Evolutionary conservation across 768 basidiomycete species (phyloP).

Genomic region (Leccinum truebloodii): DNA sequence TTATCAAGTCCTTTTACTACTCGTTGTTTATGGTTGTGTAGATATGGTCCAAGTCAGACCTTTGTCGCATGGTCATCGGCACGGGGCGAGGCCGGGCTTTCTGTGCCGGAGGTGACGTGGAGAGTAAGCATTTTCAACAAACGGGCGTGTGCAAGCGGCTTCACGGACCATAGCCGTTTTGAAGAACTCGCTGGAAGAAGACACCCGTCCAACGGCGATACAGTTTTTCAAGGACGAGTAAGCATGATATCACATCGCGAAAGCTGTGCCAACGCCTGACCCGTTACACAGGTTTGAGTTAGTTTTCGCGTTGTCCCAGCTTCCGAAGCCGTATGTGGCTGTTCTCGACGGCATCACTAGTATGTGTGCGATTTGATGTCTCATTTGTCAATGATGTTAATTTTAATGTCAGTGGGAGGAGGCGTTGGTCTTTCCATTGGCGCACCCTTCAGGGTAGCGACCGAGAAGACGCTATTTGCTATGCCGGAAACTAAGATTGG

Average conservation of each 20-base stretch:
- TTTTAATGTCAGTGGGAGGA: conserved; percentile 75
- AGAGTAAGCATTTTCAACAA: conserved; percentile 51
- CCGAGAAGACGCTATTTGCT: conserved; percentile 86
- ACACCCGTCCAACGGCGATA: conserved; percentile 63
- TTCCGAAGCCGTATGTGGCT: conserved; percentile 87
- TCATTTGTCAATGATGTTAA: neutral
- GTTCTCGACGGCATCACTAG: conserved; percentile 91
- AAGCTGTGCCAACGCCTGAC: conserved; percentile 10
- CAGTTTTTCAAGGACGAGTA: conserved; percentile 91
- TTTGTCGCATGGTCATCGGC: conserved; percentile 73
- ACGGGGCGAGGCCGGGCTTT: conserved; percentile 76
- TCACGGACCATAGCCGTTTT: conserved; percentile 51
- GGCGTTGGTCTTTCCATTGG: conserved; percentile 86
- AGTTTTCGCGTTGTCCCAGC: conserved; percentile 67
- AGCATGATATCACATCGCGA: conserved; percentile 34
- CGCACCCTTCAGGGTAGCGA: conserved; percentile 90
- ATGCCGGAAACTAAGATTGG: conserved; percentile 98
- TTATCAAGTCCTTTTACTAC: neutral
- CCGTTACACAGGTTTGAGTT: conserved; percentile 65
- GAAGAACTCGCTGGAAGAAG: conserved; percentile 46
- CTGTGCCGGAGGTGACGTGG: conserved; percentile 95
- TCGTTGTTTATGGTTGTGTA: conserved; percentile 31
- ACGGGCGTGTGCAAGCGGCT: conserved; percentile 3
- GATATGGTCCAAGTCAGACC: conserved; percentile 75
- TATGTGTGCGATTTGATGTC: conserved; percentile 40